These are phyloP conservation scores for Venturia nashicola DNA, from an alignment of 2,329 filamentous ascomycete species.

Conservation along the genomic window DNA sequence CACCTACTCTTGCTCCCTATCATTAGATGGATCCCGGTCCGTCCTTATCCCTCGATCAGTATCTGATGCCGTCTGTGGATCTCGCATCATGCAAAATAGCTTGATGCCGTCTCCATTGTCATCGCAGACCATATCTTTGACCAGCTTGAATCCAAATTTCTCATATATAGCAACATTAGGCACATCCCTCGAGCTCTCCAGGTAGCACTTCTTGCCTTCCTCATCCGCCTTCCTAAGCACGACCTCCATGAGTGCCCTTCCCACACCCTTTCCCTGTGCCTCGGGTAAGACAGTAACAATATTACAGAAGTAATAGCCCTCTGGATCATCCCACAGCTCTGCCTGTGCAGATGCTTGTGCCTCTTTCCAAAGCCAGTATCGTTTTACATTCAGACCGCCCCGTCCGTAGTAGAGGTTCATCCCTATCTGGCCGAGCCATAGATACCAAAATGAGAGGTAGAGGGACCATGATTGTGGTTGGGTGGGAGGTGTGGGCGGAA, in stretches of 20 bases:
- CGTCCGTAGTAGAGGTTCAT: slow-evolving; percentile 59
- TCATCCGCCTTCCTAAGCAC: slow-evolving; percentile 52
- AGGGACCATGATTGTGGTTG: slow-evolving; percentile 45
- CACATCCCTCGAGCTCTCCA: slow-evolving; percentile 55
- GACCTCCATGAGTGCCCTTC: slow-evolving; percentile 49
- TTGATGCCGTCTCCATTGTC: slow-evolving; percentile 43
- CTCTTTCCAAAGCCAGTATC: slow-evolving; percentile 63
- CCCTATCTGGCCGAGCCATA: slow-evolving; percentile 52
- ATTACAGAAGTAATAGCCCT: slow-evolving; percentile 66
- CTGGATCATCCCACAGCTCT: slow-evolving; percentile 50
- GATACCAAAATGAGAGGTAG: slow-evolving; percentile 51
- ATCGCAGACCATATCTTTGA: slow-evolving; percentile 53
- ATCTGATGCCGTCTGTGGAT: slow-evolving; percentile 17
- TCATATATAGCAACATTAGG: slow-evolving; percentile 63
- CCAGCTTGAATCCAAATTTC: slow-evolving; percentile 53
- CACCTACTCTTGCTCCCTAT: neutral
- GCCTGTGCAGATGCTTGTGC: slow-evolving; percentile 50
- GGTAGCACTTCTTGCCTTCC: slow-evolving; percentile 53
- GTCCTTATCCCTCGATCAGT: neutral
- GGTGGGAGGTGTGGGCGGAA: slow-evolving; percentile 40
- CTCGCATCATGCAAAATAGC: slow-evolving; percentile 34
- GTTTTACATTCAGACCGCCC: slow-evolving; percentile 53
- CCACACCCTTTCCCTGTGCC: slow-evolving; percentile 54
- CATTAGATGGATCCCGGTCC: neutral
- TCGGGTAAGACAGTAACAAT: slow-evolving; percentile 58